Conservation (phyloP, 495 filamentous ascomycete species). For the Chaetomium tenue region DNA sequence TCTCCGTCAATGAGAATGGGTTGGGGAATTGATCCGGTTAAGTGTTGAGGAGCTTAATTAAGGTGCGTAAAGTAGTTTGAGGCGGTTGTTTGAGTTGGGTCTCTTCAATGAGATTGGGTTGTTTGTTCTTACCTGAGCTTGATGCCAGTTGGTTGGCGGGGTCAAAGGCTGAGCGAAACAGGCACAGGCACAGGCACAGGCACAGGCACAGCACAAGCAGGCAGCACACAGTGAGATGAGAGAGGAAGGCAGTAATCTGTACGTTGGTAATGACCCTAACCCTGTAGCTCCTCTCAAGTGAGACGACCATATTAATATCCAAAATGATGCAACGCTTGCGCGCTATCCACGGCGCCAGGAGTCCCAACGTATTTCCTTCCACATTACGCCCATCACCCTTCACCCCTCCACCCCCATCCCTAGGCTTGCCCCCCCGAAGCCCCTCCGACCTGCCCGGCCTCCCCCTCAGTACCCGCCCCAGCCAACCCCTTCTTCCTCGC, state of each 20-base stretch:
- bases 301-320: not conserved
- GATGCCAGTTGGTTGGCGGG: not conserved
- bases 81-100: no score
- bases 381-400: not conserved
- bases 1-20: no score
- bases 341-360: not conserved
- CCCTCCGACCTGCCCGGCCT: not conserved
- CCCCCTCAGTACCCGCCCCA: not conserved
- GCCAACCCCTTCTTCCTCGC: conserved; percentile 40
- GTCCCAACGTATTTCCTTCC: not conserved
- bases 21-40: no score
- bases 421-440: conserved; percentile 1
- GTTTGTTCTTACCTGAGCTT: no score
- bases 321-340: not conserved
- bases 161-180: not conserved
- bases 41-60: no score
- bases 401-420: not conserved
- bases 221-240: no score
- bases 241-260: not conserved
- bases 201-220: not conserved
- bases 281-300: not conserved
- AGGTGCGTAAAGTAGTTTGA: no score
- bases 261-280: not conserved
- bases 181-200: not conserved
- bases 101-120: no score